Evolutionary conservation across 2,329 filamentous ascomycete species (phyloP).

Genomic region (Clarireedia hainanense): DNA sequence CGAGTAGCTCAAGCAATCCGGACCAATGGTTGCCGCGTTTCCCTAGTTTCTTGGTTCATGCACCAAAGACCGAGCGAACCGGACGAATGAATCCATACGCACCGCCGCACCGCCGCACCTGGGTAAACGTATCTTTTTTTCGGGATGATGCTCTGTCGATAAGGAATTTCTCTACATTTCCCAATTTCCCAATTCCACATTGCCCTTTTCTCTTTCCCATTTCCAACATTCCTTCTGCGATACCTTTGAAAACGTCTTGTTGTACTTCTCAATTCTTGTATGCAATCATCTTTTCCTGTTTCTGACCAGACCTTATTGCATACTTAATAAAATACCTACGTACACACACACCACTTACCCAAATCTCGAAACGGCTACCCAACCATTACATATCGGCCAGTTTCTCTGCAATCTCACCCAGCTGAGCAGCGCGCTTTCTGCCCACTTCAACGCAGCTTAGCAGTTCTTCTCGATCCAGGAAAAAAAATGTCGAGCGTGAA

Average conservation of each 20-base stretch:
- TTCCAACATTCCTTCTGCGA: background rate
- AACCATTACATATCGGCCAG: background rate
- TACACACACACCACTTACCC: background rate
- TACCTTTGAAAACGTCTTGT: background rate
- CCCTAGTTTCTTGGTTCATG: too few relatives aligned
- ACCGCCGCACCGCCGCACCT: background rate
- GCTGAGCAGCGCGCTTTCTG: background rate
- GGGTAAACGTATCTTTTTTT: background rate
- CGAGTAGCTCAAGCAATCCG: background rate
- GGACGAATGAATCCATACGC: background rate
- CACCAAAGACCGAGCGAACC: too few relatives aligned
- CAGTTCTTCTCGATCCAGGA: conserved; percentile 10
- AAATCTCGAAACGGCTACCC: background rate
- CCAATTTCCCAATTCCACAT: background rate
- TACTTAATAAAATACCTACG: background rate
- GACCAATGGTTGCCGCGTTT: background rate
- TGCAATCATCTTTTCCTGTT: background rate
- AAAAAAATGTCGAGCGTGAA: conserved; percentile 26
- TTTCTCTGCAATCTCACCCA: background rate
- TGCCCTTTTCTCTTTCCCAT: background rate
- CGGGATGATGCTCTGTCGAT: background rate
- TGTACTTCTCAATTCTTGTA: background rate
- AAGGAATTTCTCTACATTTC: background rate
- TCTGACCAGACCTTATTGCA: background rate
- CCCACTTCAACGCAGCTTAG: background rate